Conservation (phyloP, 768 basidiomycete genomes). For the Baorangia bicolor region DNA sequence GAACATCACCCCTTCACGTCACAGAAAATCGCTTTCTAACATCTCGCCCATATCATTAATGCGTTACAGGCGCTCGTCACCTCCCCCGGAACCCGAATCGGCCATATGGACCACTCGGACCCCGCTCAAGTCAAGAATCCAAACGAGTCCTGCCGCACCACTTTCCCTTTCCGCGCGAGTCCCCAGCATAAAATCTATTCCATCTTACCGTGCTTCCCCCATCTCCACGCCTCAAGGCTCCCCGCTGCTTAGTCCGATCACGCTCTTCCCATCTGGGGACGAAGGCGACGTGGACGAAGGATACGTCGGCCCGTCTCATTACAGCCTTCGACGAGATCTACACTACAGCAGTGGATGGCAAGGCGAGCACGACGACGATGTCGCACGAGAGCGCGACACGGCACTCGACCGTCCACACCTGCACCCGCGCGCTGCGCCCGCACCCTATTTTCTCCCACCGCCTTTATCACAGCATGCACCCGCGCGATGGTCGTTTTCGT, state of each 20-base stretch:
- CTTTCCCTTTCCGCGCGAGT: slow-evolving; percentile 43
- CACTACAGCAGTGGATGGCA: slow-evolving; percentile 36
- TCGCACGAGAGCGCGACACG: neutral
- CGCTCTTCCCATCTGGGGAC: slow-evolving; percentile 40
- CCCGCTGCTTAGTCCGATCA: slow-evolving; percentile 38
- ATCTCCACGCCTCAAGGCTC: slow-evolving; percentile 39
- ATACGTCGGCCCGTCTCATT: slow-evolving; percentile 49
- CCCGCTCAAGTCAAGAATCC: slow-evolving; percentile 36
- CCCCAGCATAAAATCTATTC: slow-evolving; percentile 32
- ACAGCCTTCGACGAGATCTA: slow-evolving; percentile 40
- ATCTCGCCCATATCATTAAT: slow-evolving; percentile 36
- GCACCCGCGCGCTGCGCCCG: neutral
- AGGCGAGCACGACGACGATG: slow-evolving; percentile 14
- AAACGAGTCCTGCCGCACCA: slow-evolving; percentile 39
- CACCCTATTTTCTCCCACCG: slow-evolving; percentile 40
- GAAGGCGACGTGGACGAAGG: slow-evolving; percentile 45
- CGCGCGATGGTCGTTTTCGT: slow-evolving; percentile 38
- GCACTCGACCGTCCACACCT: neutral
- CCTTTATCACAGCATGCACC: slow-evolving; percentile 28
- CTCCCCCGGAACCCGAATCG: slow-evolving; percentile 34
- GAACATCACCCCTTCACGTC: slow-evolving; percentile 35
- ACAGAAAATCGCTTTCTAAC: slow-evolving; percentile 16
- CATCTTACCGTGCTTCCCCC: slow-evolving; percentile 42
- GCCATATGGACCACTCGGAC: slow-evolving; percentile 43
- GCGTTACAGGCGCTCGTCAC: slow-evolving; percentile 26